These are phyloP conservation scores for Pelargonium cotyledonis DNA, from an alignment of 441 rosid species.

Conservation along the genomic window DNA sequence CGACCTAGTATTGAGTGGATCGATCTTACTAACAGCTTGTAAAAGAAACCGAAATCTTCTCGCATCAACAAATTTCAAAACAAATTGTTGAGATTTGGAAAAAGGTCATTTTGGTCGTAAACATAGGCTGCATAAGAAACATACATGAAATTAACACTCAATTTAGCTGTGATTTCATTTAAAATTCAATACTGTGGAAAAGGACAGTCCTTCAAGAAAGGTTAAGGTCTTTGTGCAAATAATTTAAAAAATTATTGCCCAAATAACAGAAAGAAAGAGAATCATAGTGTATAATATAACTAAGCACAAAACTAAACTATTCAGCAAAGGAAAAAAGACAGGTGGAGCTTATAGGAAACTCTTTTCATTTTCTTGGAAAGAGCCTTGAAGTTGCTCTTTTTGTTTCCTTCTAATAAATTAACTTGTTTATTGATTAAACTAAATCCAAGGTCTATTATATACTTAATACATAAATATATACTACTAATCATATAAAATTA, in stretches of 20 bases:
- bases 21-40: no score
- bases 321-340: neutral
- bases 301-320: neutral
- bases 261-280: no score
- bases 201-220: neutral
- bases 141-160: neutral
- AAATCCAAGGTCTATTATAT: neutral
- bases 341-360: neutral
- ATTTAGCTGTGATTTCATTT: slow-evolving; percentile 3
- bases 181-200: neutral
- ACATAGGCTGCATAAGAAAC: neutral
- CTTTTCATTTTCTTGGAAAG: neutral
- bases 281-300: no score
- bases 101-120: neutral
- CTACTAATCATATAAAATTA: no score
- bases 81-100: no score
- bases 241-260: neutral
- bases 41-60: no score
- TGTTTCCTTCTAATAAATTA: neutral
- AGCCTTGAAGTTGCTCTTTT: neutral
- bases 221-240: neutral
- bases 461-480: no score
- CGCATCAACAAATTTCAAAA: no score
- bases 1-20: no score
- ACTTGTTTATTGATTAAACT: neutral